A percentile compares a stretch with the other conserved stretches of the same genome.
phyloP scores from a whole-genome alignment of 2,329 filamentous ascomycete genomes.

The Colletotrichum filicis region DNA sequence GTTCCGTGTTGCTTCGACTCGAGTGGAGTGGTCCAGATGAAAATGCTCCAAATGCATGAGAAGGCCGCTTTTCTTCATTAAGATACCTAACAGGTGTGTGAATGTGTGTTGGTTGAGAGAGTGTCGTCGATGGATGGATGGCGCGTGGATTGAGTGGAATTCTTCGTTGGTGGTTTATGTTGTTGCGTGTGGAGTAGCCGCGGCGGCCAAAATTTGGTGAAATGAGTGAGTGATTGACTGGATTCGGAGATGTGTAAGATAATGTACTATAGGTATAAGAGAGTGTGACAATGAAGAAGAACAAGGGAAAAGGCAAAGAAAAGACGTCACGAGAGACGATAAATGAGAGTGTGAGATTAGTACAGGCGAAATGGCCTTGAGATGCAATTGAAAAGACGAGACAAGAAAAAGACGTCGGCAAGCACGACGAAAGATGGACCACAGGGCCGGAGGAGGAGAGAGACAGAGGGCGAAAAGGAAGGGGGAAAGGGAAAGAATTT shows the following conservation, averaged over 20 bases:
- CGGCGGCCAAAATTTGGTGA: background rate
- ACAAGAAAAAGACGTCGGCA: conserved; percentile 14
- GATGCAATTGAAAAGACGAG: background rate
- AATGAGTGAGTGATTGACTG: conserved; percentile 19
- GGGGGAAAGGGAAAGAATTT: conserved; percentile 34
- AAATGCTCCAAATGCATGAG: background rate
- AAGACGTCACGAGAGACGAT: conserved; percentile 6
- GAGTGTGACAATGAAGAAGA: background rate
- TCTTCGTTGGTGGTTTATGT: background rate
- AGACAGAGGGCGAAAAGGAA: conserved; percentile 23
- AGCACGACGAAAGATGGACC: conserved; percentile 18
- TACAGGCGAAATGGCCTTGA: conserved; percentile 1
- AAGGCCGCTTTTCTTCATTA: background rate
- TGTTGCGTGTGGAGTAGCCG: background rate
- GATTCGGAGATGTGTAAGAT: conserved; percentile 1
- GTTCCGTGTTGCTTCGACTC: background rate
- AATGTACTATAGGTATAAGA: conserved; percentile 13
- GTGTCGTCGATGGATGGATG: background rate
- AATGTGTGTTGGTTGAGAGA: background rate
- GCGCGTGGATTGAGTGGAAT: background rate
- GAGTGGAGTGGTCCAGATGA: background rate
- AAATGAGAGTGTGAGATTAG: conserved; percentile 19
- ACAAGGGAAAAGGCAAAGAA: conserved; percentile 16
- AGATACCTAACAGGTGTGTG: background rate
- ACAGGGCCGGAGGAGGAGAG: conserved; percentile 9